Evolutionary conservation across 305 asterid genomes (phyloP).

Genomic region (Andrographis paniculata): DNA sequence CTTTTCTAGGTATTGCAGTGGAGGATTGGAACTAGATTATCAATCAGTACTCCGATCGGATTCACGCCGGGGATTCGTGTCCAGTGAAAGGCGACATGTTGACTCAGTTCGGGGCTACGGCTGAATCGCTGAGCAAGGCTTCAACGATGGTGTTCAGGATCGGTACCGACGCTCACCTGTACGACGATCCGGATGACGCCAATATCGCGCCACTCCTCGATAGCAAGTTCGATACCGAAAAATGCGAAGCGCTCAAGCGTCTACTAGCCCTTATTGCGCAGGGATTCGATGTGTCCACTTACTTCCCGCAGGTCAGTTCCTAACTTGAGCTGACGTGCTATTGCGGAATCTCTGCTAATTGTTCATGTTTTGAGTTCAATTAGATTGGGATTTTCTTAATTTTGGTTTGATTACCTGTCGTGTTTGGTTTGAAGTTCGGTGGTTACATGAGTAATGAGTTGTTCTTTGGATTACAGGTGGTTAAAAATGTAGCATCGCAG

Average conservation of each 20-base stretch:
- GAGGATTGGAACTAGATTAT: too few species aligned
- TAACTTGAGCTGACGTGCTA: not conserved
- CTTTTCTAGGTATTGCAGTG: too few species aligned
- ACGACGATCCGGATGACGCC: constrained; percentile 96
- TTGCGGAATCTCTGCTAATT: too few species aligned
- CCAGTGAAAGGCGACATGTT: constrained; percentile 25
- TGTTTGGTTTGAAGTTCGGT: constrained; percentile 11
- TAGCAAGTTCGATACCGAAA: constrained; percentile 92
- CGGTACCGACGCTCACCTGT: constrained; percentile 96
- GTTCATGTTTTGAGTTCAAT: too few species aligned
- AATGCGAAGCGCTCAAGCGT: constrained; percentile 93
- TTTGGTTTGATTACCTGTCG: too few species aligned
- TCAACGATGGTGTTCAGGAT: constrained; percentile 83
- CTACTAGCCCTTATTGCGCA: constrained; percentile 93
- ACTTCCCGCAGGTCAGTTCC: constrained; percentile 71
- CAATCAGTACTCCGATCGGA: not conserved
- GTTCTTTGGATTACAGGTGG: constrained; percentile 49
- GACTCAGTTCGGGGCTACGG: constrained; percentile 62
- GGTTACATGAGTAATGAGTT: constrained; percentile 10
- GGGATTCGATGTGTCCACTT: constrained; percentile 74
- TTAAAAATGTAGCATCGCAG: constrained; percentile 92
- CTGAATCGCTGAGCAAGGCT: constrained; percentile 88
- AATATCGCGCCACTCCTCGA: constrained; percentile 82
- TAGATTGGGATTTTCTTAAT: too few species aligned
- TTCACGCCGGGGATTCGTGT: not conserved